These are phyloP conservation scores for Diospyros lotus DNA, from an alignment of 148 eudicot species.

Conservation along the genomic window DNA sequence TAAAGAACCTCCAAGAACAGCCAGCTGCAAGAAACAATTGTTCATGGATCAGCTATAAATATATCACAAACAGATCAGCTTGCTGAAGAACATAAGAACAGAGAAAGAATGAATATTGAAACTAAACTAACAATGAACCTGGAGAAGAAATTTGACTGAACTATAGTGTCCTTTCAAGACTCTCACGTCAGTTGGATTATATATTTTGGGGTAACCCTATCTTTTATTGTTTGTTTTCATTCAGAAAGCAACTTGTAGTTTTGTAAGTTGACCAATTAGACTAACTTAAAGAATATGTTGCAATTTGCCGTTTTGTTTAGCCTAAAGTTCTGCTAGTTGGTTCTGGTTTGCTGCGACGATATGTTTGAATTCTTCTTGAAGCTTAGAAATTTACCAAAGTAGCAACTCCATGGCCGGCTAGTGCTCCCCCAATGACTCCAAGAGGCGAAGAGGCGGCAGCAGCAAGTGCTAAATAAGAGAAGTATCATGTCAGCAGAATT, in stretches of 20 bases:
- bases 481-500: background rate
- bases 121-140: background rate
- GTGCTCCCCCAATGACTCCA: conserved; percentile 94
- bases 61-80: background rate
- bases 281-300: too few relatives aligned
- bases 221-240: background rate
- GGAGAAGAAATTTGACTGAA: background rate
- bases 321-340: too few relatives aligned
- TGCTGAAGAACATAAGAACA: background rate
- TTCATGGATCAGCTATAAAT: conserved; percentile 2
- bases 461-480: conserved; percentile 69
- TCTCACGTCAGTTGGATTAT: too few relatives aligned
- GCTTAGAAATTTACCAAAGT: conserved; percentile 59
- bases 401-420: conserved; percentile 96
- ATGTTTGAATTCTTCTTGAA: background rate
- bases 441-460: conserved; percentile 98
- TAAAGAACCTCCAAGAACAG: conserved; percentile 91
- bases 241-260: background rate
- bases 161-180: background rate
- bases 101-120: background rate
- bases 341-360: background rate
- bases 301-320: too few relatives aligned
- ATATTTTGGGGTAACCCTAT: too few relatives aligned
- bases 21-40: conserved; percentile 61
- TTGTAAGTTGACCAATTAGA: background rate